These are phyloP conservation scores for Chalara sp. DNA, from an alignment of 2,329 filamentous ascomycete species.

Conservation along the genomic window DNA sequence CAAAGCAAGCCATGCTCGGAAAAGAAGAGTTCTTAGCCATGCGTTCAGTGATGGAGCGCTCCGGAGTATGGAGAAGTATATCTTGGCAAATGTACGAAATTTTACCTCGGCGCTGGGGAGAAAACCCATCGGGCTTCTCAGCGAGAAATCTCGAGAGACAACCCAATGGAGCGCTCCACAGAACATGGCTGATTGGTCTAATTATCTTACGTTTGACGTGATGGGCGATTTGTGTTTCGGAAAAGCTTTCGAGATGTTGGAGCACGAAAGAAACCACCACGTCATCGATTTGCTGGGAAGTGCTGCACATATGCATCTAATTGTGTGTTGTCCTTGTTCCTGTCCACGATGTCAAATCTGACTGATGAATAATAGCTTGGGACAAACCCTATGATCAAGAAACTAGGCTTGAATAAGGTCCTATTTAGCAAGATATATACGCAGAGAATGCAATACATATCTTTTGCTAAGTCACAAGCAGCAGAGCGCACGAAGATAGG, in stretches of 20 bases:
- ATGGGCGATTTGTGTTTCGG: conserved; percentile 19
- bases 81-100: not conserved
- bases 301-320: conserved; percentile 46
- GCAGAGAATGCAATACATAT: not conserved
- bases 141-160: not conserved
- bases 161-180: not conserved
- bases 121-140: not conserved
- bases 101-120: not conserved
- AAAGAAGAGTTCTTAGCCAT: conserved; percentile 55
- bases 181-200: not conserved
- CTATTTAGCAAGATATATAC: not conserved
- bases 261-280: conserved; percentile 50
- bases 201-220: not conserved
- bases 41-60: conserved; percentile 28
- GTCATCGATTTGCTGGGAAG: conserved; percentile 61
- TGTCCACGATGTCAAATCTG: conserved; percentile 41
- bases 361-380: conserved; percentile 61
- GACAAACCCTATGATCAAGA: not conserved
- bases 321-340: not conserved
- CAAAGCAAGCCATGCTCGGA: conserved; percentile 61
- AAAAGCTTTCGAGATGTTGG: conserved; percentile 27
- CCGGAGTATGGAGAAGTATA: not conserved
- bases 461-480: conserved; percentile 47
- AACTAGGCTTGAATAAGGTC: conserved; percentile 21
- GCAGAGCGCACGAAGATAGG: conserved; percentile 60